Evolutionary conservation across 2,329 filamentous ascomycete genomes (phyloP).

Genomic region (Leptographium wingfieldii): DNA sequence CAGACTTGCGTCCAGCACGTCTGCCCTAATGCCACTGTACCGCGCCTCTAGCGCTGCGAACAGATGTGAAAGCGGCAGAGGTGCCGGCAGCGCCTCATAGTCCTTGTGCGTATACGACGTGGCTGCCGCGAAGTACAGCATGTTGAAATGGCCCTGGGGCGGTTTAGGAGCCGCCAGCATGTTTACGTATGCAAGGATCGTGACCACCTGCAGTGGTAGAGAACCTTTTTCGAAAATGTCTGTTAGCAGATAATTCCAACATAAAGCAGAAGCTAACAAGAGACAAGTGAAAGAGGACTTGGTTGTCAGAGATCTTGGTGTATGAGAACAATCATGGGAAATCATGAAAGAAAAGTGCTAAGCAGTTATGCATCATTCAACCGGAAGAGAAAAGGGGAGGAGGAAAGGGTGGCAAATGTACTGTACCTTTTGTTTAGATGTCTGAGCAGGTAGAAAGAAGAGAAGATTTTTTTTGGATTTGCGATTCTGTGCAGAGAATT

Average conservation of each 20-base stretch:
- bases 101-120: conserved; percentile 58
- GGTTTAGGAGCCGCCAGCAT: conserved; percentile 29
- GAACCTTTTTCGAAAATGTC: background rate
- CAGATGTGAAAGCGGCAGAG: conserved; percentile 48
- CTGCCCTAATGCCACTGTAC: conserved; percentile 56
- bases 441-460: background rate
- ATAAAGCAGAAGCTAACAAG: background rate
- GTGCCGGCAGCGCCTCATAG: conserved; percentile 52
- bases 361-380: conserved; percentile 3
- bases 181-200: background rate
- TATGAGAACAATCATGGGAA: conserved; percentile 8
- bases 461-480: conserved; percentile 1
- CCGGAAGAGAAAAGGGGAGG: background rate
- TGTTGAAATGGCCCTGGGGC: conserved; percentile 55
- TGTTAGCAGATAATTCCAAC: background rate
- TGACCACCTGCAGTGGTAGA: background rate
- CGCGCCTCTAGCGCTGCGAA: conserved; percentile 55
- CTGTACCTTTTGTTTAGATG: conserved; percentile 1
- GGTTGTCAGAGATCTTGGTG: conserved; percentile 8
- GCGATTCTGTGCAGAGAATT: background rate
- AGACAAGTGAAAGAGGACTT: background rate
- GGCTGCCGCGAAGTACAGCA: conserved; percentile 74
- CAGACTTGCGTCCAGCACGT: conserved; percentile 58
- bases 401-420: background rate
- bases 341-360: background rate